Evolutionary conservation across 164 flowering plant genomes (phyloP).

Genomic region (Chimonanthus praecox): DNA sequence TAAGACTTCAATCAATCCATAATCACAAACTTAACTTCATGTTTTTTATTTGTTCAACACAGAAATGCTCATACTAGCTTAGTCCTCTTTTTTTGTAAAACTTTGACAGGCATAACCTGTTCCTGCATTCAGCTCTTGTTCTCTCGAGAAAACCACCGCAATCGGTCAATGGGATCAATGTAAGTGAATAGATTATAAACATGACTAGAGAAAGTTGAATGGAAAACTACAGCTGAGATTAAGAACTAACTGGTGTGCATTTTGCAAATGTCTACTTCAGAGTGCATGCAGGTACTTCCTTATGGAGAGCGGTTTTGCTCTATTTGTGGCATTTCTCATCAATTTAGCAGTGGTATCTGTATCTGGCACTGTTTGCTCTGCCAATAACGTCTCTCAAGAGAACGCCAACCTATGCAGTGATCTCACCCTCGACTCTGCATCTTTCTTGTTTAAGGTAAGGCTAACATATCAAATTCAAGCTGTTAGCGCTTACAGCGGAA

Average conservation of each 20-base stretch:
- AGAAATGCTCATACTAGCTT: not conserved
- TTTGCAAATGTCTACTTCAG: slow-evolving; percentile 24
- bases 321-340: slow-evolving; percentile 71
- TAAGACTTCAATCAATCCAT: slow-evolving; percentile 20
- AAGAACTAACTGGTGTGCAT: not conserved
- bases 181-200: slow-evolving; percentile 23
- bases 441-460: slow-evolving; percentile 71
- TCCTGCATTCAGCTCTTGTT: slow-evolving; percentile 93
- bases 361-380: slow-evolving; percentile 58
- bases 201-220: not conserved
- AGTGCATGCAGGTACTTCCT: slow-evolving; percentile 74
- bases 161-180: slow-evolving; percentile 67
- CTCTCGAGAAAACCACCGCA: slow-evolving; percentile 72
- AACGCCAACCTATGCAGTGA: slow-evolving; percentile 35
- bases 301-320: slow-evolving; percentile 75
- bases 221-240: not conserved
- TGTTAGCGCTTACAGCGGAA: no score
- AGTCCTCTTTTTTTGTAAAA: not conserved
- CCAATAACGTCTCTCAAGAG: slow-evolving; percentile 25
- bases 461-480: not conserved
- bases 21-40: no score
- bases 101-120: slow-evolving; percentile 73
- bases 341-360: slow-evolving; percentile 74
- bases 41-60: no score
- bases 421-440: slow-evolving; percentile 66